Base-by-base conservation (phyloP, 768 basidiomycete species). In the Hericium erinaceus region DNA sequence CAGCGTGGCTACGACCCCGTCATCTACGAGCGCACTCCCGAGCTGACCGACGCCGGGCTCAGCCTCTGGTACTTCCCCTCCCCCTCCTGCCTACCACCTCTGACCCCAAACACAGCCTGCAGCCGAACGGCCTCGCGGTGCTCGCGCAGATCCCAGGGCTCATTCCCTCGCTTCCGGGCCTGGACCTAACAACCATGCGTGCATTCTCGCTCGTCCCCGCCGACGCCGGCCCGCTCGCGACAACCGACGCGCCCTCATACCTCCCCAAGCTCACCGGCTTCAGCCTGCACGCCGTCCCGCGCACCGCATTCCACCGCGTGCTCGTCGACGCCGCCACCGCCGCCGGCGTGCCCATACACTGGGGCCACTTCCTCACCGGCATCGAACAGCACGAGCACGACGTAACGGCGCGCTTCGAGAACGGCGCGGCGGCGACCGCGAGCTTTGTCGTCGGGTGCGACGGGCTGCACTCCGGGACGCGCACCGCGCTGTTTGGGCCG, bases 361-460 rank as follows among this genome's bases (percentile, higher is more conserved):
- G 69, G 61, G 69, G 69, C 7, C 68, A 69, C 46, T 64, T 66
- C 57, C 65, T 76, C 20, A 64, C 66, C 24, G 62, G 51, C 16
- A 52, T 77, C 3, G 67, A 73, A 46, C 69, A 74, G 58, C 40
- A 51, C 18, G 65, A 64, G 0, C 66, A 63, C 11, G 59, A 57
- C 15, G 77, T 74, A 2, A 57, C 59, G 5, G 75, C 73, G 11
- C 61, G 46, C 4, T 73, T 77, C 58, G 66, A 63, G 39, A 73
- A 73, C 52, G 77, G 75, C 9, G 58, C 58, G 20, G 64, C 56
- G 48, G 74, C 71, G 48, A 68, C 61, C 0, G 75, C 70, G 7
- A 70, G 69, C 57, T 70, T 78, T 54, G 69, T 76, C 4, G 68
- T 77, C 9, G 77, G 76, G 20, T 75, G 74, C 62, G 77, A 78